Conservation (phyloP, 2,329 filamentous ascomycete genomes). For the Ceratocystis lukuohia region DNA sequence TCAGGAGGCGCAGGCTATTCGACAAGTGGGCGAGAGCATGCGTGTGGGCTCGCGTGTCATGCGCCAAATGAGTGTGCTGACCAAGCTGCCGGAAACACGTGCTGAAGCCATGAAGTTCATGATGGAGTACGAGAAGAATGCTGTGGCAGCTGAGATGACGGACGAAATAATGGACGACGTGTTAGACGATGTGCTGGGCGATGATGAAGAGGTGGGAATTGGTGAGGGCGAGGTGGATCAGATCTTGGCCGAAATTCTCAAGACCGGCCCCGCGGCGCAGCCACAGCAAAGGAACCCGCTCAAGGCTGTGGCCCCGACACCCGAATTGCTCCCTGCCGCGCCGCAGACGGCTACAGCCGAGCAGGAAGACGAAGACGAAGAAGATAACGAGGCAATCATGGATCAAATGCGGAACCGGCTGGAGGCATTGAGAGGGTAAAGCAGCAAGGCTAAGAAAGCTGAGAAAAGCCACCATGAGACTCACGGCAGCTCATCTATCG, state of each 20-base stretch:
- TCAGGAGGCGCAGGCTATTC: slow-evolving; percentile 85
- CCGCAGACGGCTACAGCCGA: slow-evolving; percentile 36
- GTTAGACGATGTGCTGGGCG: slow-evolving; percentile 54
- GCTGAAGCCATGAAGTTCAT: slow-evolving; percentile 84
- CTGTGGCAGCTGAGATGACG: slow-evolving; percentile 96
- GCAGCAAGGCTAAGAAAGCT: neutral
- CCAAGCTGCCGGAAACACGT: slow-evolving; percentile 65
- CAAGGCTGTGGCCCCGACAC: slow-evolving; percentile 42
- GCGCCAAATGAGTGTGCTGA: slow-evolving; percentile 85
- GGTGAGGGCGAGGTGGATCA: slow-evolving; percentile 76
- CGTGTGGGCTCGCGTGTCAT: slow-evolving; percentile 79
- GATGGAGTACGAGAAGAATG: slow-evolving; percentile 80
- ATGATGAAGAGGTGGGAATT: slow-evolving; percentile 32
- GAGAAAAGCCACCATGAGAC: neutral
- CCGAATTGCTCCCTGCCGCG: slow-evolving; percentile 39
- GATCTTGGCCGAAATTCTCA: slow-evolving; percentile 79
- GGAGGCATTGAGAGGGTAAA: slow-evolving; percentile 79
- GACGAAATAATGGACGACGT: slow-evolving; percentile 73
- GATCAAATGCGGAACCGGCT: slow-evolving; percentile 86
- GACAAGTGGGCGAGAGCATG: slow-evolving; percentile 91
- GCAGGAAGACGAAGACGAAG: slow-evolving; percentile 58
- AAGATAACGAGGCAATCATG: slow-evolving; percentile 79
- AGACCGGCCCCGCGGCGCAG: slow-evolving; percentile 55
- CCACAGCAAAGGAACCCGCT: slow-evolving; percentile 36
- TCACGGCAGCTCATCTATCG: neutral